Evolutionary conservation across 2,329 filamentous ascomycete genomes (phyloP), one percentile per base, ranked within the genome.

Genomic region (Aspergillus sp.): DNA sequence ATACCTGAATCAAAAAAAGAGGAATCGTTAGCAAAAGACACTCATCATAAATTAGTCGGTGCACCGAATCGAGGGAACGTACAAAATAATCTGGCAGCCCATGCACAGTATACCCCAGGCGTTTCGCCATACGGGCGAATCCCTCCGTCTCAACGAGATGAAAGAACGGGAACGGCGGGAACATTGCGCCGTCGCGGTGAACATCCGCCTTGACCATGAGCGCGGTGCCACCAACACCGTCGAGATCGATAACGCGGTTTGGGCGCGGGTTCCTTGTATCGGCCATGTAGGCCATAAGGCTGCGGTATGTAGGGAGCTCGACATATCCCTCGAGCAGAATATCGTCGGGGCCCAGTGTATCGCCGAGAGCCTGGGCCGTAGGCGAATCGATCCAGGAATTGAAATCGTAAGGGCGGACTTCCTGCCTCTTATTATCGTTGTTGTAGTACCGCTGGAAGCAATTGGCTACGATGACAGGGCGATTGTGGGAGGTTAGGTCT

Each of bases 21-120:
- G 37, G 31, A 1, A 17, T 4, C 15, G 31, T 37, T 35, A 33
- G 46, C 27, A 3, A 19, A 19, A 15, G 11, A 12, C 19, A 47
- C 19, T 27, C 15, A 9, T 27, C 25, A 27, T 2, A 8, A 3
- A 27, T 8, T 8, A 9, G 25, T 9, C 7, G 25, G 25, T 27
- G 25, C 9, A 27, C 7, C 8, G n/a, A 6, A 19, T 44, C 48
- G 21, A 7, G 35, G 39, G 15, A 33, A 77, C 85, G 73, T 78
- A 97, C 95, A 82, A 93, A 93, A 79, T 99, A 99, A 78, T 98
- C 96, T 43, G 95, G 95, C 70, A 98, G 79, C n/a, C 95, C 95
- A 66, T 84, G 91, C 58, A 90, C 85, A 61, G 88, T 83, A 87
- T 92, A 97, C 49, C 92, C 92, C 70, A 99, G 76, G 64, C 95